A percentile compares a stretch with the other conserved stretches of the same genome.
Conservation (phyloP, 192 early-diverging fungal species). For the Allomyces macrogynus region DNA sequence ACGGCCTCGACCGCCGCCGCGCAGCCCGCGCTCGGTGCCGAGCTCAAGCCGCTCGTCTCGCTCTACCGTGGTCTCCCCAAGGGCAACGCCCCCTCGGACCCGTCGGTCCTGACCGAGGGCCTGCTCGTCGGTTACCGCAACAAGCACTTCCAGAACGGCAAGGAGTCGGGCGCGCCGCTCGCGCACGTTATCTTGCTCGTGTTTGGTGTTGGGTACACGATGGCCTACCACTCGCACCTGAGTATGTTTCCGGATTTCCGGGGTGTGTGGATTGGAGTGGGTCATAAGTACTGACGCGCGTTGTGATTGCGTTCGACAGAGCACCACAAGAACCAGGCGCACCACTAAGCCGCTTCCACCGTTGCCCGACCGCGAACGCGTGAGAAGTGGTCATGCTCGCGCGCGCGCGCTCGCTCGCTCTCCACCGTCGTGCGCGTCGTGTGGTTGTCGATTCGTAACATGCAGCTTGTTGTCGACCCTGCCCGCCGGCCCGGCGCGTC, state of each 20-base stretch:
- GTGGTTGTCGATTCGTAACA: too few relatives aligned
- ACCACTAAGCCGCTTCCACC: background rate
- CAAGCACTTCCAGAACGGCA: conserved; percentile 1
- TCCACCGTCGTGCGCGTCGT: too few relatives aligned
- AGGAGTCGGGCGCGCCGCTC: background rate
- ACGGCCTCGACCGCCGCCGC: background rate
- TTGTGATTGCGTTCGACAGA: background rate
- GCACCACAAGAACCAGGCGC: conserved; percentile 1
- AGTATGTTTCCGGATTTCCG: background rate
- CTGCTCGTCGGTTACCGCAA: background rate
- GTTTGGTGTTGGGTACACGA: background rate
- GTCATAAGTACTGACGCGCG: too few relatives aligned
- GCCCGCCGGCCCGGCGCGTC: too few relatives aligned
- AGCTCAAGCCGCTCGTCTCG: background rate
- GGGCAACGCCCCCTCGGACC: background rate
- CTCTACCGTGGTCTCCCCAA: background rate
- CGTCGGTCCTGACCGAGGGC: conserved; percentile 1
- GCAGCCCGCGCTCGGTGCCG: background rate
- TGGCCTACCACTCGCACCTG: conserved; percentile 1
- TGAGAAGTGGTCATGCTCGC: too few relatives aligned
- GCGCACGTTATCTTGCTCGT: background rate
- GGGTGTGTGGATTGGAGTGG: background rate
- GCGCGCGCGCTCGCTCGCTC: too few relatives aligned
- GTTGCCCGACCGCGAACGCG: too few relatives aligned
- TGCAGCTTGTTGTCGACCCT: too few relatives aligned